A percentile compares a stretch with the other conserved stretches of the same genome.
phyloP scores from a whole-genome alignment of 495 filamentous ascomycete species.

The Aspergillus sparsus region DNA sequence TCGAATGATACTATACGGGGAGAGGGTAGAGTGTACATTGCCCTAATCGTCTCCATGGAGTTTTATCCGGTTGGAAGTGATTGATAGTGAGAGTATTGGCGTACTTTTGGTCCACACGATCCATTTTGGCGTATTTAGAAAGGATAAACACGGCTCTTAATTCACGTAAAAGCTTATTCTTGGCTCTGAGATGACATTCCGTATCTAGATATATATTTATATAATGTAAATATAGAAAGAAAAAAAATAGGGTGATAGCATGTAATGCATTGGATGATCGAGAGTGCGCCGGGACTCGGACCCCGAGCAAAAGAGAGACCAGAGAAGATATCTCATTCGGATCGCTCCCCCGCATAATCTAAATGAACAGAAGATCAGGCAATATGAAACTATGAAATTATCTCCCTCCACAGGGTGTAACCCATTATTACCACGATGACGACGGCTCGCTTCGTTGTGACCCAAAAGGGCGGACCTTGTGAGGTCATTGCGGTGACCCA shows the following conservation, averaged over 20 bases:
- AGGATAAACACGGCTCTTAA: not conserved
- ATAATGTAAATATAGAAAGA: too few relatives aligned
- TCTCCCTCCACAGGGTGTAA: not conserved
- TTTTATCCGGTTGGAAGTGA: slow-evolving; percentile 1
- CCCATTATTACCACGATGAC: not conserved
- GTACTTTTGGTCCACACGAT: slow-evolving; percentile 1
- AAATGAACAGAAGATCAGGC: not conserved
- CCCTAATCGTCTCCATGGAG: not conserved
- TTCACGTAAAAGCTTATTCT: too few relatives aligned
- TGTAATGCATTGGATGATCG: not conserved
- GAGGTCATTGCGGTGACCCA: not conserved
- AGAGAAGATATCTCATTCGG: not conserved
- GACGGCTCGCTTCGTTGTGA: not conserved
- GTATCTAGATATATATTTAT: too few relatives aligned
- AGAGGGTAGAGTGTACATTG: not conserved
- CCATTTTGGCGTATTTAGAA: not conserved
- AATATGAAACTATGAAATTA: not conserved
- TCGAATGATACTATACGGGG: not conserved
- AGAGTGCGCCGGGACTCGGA: not conserved
- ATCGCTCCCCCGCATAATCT: not conserved
- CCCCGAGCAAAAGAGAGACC: not conserved
- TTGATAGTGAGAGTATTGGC: slow-evolving; percentile 1
- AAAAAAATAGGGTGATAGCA: too few relatives aligned
- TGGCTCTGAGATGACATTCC: too few relatives aligned
- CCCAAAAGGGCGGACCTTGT: not conserved